Conservation (phyloP, 345 rosid species). For the Linum trigynum region DNA sequence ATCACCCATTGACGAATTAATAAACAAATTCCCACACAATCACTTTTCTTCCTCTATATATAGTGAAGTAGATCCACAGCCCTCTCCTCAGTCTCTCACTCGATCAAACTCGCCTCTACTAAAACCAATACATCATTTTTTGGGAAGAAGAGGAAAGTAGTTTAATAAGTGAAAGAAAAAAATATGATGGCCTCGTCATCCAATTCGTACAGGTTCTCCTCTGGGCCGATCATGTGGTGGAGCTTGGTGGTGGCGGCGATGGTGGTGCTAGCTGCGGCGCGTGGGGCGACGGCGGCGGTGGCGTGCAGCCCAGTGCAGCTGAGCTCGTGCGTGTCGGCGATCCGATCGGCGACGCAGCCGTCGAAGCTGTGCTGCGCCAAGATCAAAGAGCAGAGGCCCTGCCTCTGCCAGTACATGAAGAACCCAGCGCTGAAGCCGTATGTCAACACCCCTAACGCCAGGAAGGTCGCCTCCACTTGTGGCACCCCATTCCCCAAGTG, state of each 20-base stretch:
- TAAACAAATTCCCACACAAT: too few species aligned
- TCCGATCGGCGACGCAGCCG: conserved; percentile 62
- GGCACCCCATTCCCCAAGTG: conserved; percentile 84
- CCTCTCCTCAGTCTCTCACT: conserved; percentile 2
- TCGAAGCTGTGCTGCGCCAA: conserved; percentile 57
- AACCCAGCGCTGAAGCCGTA: conserved; percentile 64
- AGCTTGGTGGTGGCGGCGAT: conserved; percentile 29
- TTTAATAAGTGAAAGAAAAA: too few species aligned
- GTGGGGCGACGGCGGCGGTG: conserved; percentile 46
- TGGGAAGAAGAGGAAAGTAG: too few species aligned
- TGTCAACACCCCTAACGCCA: conserved; percentile 76
- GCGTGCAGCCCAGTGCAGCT: conserved; percentile 70
- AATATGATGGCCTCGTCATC: conserved; percentile 35
- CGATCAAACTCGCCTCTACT: background rate
- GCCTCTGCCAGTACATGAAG: conserved; percentile 74
- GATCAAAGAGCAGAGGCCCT: conserved; percentile 80
- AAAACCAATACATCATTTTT: background rate
- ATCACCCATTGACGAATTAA: too few species aligned
- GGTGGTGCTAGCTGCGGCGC: conserved; percentile 35
- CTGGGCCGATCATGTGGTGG: background rate
- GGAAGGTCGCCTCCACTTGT: conserved; percentile 75
- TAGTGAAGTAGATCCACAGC: too few species aligned
- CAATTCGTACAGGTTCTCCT: too few species aligned
- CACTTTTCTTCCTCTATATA: too few species aligned
- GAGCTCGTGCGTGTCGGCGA: conserved; percentile 74